A percentile compares a stretch with the other conserved stretches of the same genome.
Evolutionary conservation across 352 stramenopile genomes (phyloP).

Genomic region (Pythium angustatum): DNA sequence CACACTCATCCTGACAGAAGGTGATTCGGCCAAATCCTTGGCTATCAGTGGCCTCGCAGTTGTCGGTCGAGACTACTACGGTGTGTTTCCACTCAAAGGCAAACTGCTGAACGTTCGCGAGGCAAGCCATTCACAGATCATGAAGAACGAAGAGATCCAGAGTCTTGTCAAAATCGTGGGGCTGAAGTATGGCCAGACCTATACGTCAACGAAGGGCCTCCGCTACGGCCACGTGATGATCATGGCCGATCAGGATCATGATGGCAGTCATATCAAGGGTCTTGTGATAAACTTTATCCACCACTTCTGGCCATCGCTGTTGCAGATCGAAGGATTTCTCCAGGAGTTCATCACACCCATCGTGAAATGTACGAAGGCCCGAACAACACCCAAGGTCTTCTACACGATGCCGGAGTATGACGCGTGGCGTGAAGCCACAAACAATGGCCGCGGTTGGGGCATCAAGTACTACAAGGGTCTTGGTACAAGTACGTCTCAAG

Average conservation of each 20-base stretch:
- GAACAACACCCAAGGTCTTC: conserved; percentile 87
- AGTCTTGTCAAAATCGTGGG: conserved; percentile 97
- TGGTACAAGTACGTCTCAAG: conserved; percentile 95
- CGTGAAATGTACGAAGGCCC: conserved; percentile 94
- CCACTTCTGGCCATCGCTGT: conserved; percentile 97
- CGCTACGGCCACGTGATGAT: conserved; percentile 99
- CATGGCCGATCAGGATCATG: conserved; percentile 99
- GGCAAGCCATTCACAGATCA: conserved; percentile 94
- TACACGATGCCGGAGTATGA: conserved; percentile 98
- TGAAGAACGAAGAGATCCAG: conserved; percentile 98
- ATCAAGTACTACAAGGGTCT: conserved; percentile 99
- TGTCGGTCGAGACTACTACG: conserved; percentile 95
- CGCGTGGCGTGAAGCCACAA: conserved; percentile 85
- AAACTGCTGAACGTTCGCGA: conserved; percentile 99
- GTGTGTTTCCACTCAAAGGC: conserved; percentile 97
- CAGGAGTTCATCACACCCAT: conserved; percentile 98
- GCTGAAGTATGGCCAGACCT: conserved; percentile 95
- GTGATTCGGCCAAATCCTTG: conserved; percentile 98
- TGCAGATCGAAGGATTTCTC: conserved; percentile 90
- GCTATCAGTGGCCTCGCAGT: conserved; percentile 96
- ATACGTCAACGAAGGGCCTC: conserved; percentile 85
- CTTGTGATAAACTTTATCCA: conserved; percentile 99
- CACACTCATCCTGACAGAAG: conserved; percentile 99
- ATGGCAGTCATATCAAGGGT: conserved; percentile 99
- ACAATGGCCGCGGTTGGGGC: conserved; percentile 92